A percentile compares a stretch with the other conserved stretches of the same genome.
phyloP scores from a whole-genome alignment of 768 basidiomycete genomes.

The Auricularia auricula-judae region DNA sequence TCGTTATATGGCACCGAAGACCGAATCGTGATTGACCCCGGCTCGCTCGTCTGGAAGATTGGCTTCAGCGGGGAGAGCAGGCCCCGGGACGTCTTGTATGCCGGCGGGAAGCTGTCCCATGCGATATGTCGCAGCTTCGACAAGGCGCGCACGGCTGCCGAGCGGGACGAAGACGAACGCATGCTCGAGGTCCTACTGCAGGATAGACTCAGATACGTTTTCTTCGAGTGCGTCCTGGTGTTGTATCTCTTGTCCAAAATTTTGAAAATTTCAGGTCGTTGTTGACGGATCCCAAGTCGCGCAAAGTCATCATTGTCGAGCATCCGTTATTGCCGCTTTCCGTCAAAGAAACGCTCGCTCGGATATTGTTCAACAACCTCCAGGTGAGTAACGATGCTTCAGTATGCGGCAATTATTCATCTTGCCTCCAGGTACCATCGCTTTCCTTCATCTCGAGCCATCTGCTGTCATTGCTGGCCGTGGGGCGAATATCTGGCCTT shows the following conservation, averaged over 20 bases:
- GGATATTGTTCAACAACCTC: constrained; percentile 79
- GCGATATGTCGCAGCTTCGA: constrained; percentile 19
- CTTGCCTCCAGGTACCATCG: constrained; percentile 62
- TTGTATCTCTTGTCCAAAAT: not conserved
- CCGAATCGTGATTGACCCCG: constrained; percentile 88
- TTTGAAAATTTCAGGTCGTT: constrained; percentile 49
- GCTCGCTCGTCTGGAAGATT: constrained; percentile 90
- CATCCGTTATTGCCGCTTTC: constrained; percentile 76
- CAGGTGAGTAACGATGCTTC: constrained; percentile 39
- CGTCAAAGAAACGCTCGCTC: constrained; percentile 82
- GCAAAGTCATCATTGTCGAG: constrained; percentile 90
- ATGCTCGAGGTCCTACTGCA: constrained; percentile 62
- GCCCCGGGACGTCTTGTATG: constrained; percentile 78
- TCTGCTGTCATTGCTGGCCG: constrained; percentile 71
- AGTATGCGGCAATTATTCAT: not conserved
- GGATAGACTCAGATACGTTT: constrained; percentile 60
- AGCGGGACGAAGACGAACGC: constrained; percentile 62
- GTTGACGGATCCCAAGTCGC: constrained; percentile 86
- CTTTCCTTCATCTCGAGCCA: constrained; percentile 89
- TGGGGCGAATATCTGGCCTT: constrained; percentile 84
- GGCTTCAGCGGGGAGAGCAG: constrained; percentile 94
- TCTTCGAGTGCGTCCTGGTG: constrained; percentile 57
- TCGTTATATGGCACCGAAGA: constrained; percentile 97
- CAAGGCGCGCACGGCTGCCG: constrained; percentile 27
- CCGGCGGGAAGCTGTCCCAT: constrained; percentile 38